These are phyloP conservation scores for Teunomyces tritomae DNA, from an alignment of 805 yeast species.

Conservation along the genomic window DNA sequence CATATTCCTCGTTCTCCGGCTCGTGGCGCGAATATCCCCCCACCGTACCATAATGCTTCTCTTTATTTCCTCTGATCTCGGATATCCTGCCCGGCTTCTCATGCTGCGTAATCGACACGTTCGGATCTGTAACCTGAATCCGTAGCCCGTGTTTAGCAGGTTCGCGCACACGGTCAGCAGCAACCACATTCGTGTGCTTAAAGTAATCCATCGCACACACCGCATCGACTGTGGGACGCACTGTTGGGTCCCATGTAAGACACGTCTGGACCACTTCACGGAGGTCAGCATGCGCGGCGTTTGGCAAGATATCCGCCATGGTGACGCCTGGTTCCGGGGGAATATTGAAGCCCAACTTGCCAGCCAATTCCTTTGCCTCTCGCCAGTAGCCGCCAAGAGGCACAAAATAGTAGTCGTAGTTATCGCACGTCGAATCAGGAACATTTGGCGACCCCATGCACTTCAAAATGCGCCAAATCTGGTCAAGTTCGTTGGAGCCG, in stretches of 20 bases:
- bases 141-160: background rate
- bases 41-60: background rate
- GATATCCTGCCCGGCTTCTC: background rate
- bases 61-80: background rate
- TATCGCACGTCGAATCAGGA: conserved; percentile 15
- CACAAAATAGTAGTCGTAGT: conserved; percentile 12
- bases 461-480: conserved; percentile 63
- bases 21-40: too few species aligned
- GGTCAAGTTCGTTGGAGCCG: conserved; percentile 77
- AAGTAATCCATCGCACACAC: conserved; percentile 56
- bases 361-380: conserved; percentile 53
- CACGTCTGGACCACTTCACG: conserved; percentile 47
- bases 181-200: conserved; percentile 30
- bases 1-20: background rate
- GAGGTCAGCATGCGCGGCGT: conserved; percentile 41
- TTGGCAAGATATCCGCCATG: conserved; percentile 44
- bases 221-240: conserved; percentile 51
- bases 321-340: conserved; percentile 55
- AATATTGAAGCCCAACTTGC: conserved; percentile 52
- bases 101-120: background rate
- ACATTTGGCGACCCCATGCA: conserved; percentile 71
- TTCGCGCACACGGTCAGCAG: background rate
- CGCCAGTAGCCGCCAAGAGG: conserved; percentile 77
- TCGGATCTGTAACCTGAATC: background rate
- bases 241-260: conserved; percentile 75